These are phyloP conservation scores for Colletotrichum sansevieriae DNA, from an alignment of 2,329 filamentous ascomycete genomes.

Conservation along the genomic window DNA sequence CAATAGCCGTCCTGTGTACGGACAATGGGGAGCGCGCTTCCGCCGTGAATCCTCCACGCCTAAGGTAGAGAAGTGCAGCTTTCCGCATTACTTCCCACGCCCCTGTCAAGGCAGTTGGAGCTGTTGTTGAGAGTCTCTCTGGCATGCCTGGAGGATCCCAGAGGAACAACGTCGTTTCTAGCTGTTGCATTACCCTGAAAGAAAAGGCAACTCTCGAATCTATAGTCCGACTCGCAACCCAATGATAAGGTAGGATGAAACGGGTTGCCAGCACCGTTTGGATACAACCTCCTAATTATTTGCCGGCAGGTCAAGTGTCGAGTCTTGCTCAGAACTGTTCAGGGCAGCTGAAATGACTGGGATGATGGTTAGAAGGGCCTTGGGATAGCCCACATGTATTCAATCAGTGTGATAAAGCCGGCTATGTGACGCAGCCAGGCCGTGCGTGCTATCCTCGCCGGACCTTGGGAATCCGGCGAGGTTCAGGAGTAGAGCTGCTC, in stretches of 20 bases:
- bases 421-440: neutral
- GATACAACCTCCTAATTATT: neutral
- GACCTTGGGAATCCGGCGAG: slow-evolving; percentile 1
- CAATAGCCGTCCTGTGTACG: neutral
- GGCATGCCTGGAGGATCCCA: neutral
- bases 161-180: neutral
- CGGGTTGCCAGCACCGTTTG: neutral
- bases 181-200: neutral
- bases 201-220: neutral
- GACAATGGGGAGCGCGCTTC: neutral
- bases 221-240: neutral
- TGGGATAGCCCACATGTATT: neutral
- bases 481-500: neutral
- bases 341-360: neutral
- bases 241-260: neutral
- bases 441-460: neutral
- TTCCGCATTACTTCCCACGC: slow-evolving; percentile 17
- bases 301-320: neutral
- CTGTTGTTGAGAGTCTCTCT: neutral
- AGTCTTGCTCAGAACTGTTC: neutral
- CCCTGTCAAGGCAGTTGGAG: neutral
- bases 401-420: neutral
- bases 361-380: neutral
- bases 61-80: neutral
- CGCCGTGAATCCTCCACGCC: neutral